Base-by-base conservation (phyloP, 352 stramenopile genomes). In the Blastocystis sp. region DNA sequence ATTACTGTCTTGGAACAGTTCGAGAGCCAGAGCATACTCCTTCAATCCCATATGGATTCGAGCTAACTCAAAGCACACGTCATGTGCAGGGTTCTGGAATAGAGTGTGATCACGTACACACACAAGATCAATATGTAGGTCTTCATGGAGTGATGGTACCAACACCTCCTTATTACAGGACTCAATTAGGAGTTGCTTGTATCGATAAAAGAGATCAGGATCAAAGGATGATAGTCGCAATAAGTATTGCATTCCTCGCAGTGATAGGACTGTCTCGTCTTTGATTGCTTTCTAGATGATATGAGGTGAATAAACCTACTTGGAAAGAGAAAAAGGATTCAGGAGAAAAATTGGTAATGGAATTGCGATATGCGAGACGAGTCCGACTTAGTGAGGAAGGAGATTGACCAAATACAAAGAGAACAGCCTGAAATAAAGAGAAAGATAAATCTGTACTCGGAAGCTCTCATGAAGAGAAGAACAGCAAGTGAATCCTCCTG, bases 31-130 rank as follows among this genome's bases (percentile, higher is more conserved):
- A 33, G 68, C 19, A 51, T 90, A 90, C 5, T 90, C 82, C 0
- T 54, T 54, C 6, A 90, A 37, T 44, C 82, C 82, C 82, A 90
- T 90, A 40, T 90, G 81, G 4, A 90, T 33, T 13, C 82, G 70
- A 48, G 40, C 82, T 42, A 90, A 42, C 30, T 87, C 82, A 40
- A 90, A 90, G 33, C 82, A 77, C 24, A 87, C 76, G 30, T 90
- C 82, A 35, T 51, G 57, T 11, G 24, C 33, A 17, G 42, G 22
- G 2, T 51, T 42, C 22, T 51, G 33, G 56, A 66, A 60, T 33
- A 60, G 48, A 19, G 68, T 48, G 30, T 84, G 73, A 44, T 84
- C 73, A 37, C 73, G 44, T n/a, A 89, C 73, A 51, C 44, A 37
- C n/a, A 69, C 76, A 59, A 89, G 51, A 56, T 90, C 84, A 7